These are phyloP conservation scores for Hypomontagnella monticulosa DNA, from an alignment of 495 filamentous ascomycete species.

Conservation along the genomic window DNA sequence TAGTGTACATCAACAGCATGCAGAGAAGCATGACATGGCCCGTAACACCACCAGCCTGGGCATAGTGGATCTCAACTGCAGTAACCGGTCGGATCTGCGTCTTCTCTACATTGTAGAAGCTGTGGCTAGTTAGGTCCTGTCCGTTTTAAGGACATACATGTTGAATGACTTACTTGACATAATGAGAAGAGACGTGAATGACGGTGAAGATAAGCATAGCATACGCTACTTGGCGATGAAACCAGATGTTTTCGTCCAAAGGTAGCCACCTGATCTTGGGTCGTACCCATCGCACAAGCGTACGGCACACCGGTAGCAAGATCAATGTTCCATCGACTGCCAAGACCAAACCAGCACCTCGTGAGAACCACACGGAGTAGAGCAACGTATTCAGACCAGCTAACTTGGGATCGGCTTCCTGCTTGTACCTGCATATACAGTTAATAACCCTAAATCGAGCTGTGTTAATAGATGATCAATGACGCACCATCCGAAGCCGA, in stretches of 20 bases:
- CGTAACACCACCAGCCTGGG: slow-evolving; percentile 88
- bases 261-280: slow-evolving; percentile 90
- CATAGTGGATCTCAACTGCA: slow-evolving; percentile 94
- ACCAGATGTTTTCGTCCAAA: slow-evolving; percentile 95
- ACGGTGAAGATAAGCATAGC: slow-evolving; percentile 82
- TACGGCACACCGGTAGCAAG: slow-evolving; percentile 93
- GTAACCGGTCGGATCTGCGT: slow-evolving; percentile 80
- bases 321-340: slow-evolving; percentile 88
- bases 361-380: slow-evolving; percentile 94
- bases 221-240: slow-evolving; percentile 96
- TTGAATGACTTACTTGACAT: slow-evolving; percentile 82
- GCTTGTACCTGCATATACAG: slow-evolving; percentile 71
- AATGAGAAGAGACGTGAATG: slow-evolving; percentile 82
- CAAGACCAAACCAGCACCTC: slow-evolving; percentile 87
- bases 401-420: slow-evolving; percentile 71
- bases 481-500: slow-evolving; percentile 87
- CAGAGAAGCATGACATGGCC: slow-evolving; percentile 98
- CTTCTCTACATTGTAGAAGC: slow-evolving; percentile 95
- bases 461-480: slow-evolving; percentile 5
- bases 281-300: slow-evolving; percentile 80
- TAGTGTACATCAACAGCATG: slow-evolving; percentile 99
- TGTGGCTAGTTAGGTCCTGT: slow-evolving; percentile 53
- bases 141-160: background rate
- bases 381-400: slow-evolving; percentile 80
- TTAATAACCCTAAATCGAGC: slow-evolving; percentile 37